Base-by-base conservation (phyloP, 2,329 filamentous ascomycete genomes). In the Dactylonectria estremocensis region DNA sequence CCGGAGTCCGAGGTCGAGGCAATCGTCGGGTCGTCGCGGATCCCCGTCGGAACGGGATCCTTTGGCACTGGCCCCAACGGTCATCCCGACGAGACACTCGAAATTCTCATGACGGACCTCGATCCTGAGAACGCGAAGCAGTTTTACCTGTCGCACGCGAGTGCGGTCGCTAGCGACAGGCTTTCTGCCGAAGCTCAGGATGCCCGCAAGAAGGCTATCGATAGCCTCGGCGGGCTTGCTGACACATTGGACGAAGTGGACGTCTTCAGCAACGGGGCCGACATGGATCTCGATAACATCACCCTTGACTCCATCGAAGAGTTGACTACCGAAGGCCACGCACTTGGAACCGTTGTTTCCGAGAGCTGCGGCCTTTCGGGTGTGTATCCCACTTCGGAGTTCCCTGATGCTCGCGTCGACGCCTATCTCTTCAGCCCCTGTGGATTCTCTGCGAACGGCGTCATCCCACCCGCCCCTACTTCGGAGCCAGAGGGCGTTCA, bases 361-460 rank as follows among this genome's bases (percentile, higher is more conserved):
- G 93, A 98, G 75, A 88, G 88, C 68, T 98, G 94, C 80, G 96
- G 96, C 57, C 88, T 99, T 54, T 92, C 95, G 18, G 92, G 95
- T 69, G 91, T 99, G 68, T 99, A 98, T 77, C 93, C 96, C 5
- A 91, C 90, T 50, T 91, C 90, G 66, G 92, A 92, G 81, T 98
- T 97, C 79, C 95, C 96, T 0, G 95, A 98, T 74, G 93, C 96
- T 22, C 93, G 94, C 66, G 94, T 99, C 72, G 96, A 99, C 75
- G 94, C 96, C 22, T 99, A 98, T 80, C 89, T 98, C 61, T 99
- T 99, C 85, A 95, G 93, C 1, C 96, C 96, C 0, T 99, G 96
- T 78, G 96, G 96, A 66, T 99, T 97, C 83, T 98, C 95, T 7
- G 96, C 96, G 80, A 99, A 99, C 77, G 96, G 95, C 60, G 95